Evolutionary conservation across 306 rosid species (phyloP), one percentile per base, ranked within the genome.

Genomic region (Senna tora): DNA sequence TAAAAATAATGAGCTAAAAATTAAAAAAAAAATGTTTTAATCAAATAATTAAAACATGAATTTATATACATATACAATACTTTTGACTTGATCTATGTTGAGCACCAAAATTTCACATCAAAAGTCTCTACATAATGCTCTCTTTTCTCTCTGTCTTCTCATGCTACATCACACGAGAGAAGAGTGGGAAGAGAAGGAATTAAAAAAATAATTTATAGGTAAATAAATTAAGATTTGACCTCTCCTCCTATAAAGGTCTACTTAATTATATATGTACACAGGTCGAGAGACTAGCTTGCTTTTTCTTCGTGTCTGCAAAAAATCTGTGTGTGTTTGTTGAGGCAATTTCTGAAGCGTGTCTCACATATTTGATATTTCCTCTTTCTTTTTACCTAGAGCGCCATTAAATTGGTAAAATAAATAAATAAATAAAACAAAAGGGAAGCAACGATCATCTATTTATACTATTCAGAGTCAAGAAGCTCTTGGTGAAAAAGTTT

Each of bases 401-500:
- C 30, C 30, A 25, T 25, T 25, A 25, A 25, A 25, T 25, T 25
- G 30, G 30, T 25, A 25, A 25, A 25, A 25, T n/a, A 25, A 25
- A 25, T 25, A 25, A 6, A 14, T 14, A 58, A 4, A 47, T 15
- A 32, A 58, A 60, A 33, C 46, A 10, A 59, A 34, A 33, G 33
- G 20, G 45, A 34, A 59, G 7, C 25, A 32, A 2, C 9, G 77
- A 66, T 49, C 30, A 22, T 67, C 45, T 74, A 74, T 17, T 81
- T 59, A 30, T 45, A 52, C 38, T 79, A 80, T 17, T 81, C 91
- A 14, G 77, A 71, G 73, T 79, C 75, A 69, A 70, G 36, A 8
- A 80, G 67, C 76, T 89, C 96, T 65, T 82, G 83, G 2, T 61
- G 69, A 52, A 86, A 80, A 36, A 79, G 76, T 68, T 65, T 92